Evolutionary conservation across 2,329 filamentous ascomycete species (phyloP).

Genomic region (Xylariaceae sp.): DNA sequence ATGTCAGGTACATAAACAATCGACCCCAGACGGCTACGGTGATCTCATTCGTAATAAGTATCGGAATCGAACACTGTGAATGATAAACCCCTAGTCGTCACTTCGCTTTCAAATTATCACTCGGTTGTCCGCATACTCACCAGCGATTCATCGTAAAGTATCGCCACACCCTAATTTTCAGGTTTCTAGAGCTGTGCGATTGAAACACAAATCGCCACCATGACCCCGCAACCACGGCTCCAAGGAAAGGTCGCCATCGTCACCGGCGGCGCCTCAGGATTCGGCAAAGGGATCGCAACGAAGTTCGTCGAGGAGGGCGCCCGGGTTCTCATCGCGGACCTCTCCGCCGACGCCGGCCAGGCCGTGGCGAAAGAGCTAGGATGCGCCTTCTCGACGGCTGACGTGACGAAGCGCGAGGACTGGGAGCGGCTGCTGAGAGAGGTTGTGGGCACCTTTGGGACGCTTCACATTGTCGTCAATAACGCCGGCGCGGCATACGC

Average conservation of each 20-base stretch:
- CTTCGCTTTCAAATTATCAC: not conserved
- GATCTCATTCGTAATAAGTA: too few relatives aligned
- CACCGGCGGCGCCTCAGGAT: slow-evolving; percentile 57
- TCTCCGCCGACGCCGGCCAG: slow-evolving; percentile 50
- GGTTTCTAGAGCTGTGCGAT: not conserved
- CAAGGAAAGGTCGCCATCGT: slow-evolving; percentile 42
- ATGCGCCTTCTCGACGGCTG: slow-evolving; percentile 40
- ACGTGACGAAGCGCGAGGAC: slow-evolving; percentile 50
- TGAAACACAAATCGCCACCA: not conserved
- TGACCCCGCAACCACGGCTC: slow-evolving; percentile 32
- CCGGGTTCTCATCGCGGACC: slow-evolving; percentile 58
- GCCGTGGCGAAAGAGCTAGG: slow-evolving; percentile 44
- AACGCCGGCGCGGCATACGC: slow-evolving; percentile 57
- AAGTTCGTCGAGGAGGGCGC: slow-evolving; percentile 58
- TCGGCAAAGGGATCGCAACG: slow-evolving; percentile 58
- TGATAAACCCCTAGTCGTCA: too few relatives aligned
- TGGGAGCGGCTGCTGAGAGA: slow-evolving; percentile 49
- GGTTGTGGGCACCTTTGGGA: slow-evolving; percentile 44
- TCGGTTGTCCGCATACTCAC: too few relatives aligned
- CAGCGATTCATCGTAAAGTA: too few relatives aligned
- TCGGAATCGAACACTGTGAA: too few relatives aligned
- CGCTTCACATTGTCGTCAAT: slow-evolving; percentile 57
- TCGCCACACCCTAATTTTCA: not conserved
- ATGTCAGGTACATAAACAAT: not conserved
- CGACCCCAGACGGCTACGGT: too few relatives aligned